Percentiles rank a stretch among this genome's conserved stretches.
Evolutionary conservation across 2,329 filamentous ascomycete genomes (phyloP).

Genomic region (Phaeomoniella chlamydospora): DNA sequence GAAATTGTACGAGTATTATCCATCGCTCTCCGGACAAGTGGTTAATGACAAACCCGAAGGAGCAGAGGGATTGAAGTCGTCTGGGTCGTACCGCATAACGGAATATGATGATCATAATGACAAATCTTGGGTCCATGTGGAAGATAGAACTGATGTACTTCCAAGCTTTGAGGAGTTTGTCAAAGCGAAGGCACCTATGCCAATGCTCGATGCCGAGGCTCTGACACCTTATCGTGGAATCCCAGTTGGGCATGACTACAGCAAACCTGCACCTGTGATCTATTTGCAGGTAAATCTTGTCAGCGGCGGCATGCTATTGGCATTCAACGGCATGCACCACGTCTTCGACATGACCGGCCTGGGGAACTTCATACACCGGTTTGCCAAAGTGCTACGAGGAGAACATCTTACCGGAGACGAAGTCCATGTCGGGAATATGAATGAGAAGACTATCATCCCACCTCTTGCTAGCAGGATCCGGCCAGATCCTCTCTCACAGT

Average conservation of each 20-base stretch:
- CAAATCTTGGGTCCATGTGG: constrained; percentile 23
- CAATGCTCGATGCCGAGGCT: constrained; percentile 31
- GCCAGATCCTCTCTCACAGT: constrained; percentile 4
- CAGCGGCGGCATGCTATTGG: constrained; percentile 33
- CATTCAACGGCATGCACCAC: constrained; percentile 32
- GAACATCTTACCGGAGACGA: constrained; percentile 33
- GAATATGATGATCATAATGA: constrained; percentile 12
- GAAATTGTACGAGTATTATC: constrained; percentile 23
- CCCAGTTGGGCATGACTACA: constrained; percentile 12
- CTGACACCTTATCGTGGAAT: constrained; percentile 28
- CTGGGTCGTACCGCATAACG: constrained; percentile 25
- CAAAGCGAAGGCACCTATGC: constrained; percentile 27
- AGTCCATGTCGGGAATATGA: constrained; percentile 25
- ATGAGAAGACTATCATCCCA: constrained; percentile 22
- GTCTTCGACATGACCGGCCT: constrained; percentile 38
- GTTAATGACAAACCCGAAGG: constrained; percentile 17
- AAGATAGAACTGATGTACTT: constrained; percentile 25
- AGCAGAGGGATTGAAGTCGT: constrained; percentile 5
- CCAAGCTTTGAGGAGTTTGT: constrained; percentile 24
- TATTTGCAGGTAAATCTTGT: constrained; percentile 35
- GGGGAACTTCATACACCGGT: constrained; percentile 28
- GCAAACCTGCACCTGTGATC: constrained; percentile 24
- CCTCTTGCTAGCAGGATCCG: constrained; percentile 17
- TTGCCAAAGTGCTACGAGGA: constrained; percentile 33
- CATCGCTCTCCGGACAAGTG: constrained; percentile 33